Percentiles rank a stretch among this genome's conserved stretches.
These are phyloP conservation scores for Pyrenopolyporus hunteri DNA, from an alignment of 495 filamentous ascomycete genomes.

Conservation along the genomic window DNA sequence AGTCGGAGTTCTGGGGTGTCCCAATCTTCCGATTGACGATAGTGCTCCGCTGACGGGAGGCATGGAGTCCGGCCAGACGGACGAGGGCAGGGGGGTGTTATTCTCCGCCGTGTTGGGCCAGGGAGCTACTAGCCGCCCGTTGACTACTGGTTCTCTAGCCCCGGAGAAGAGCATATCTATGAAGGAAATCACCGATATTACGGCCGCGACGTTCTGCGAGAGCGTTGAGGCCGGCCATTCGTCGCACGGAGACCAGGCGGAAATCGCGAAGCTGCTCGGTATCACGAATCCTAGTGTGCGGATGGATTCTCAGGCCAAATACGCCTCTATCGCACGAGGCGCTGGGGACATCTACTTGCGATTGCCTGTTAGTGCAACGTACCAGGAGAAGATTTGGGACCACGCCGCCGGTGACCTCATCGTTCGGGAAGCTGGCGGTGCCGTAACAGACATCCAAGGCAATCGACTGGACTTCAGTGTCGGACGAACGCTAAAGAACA, in stretches of 20 bases:
- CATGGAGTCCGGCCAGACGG: slow-evolving; percentile 70
- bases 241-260: slow-evolving; percentile 80
- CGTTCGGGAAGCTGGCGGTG: slow-evolving; percentile 89
- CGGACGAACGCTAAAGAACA: slow-evolving; percentile 83
- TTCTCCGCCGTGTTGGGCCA: slow-evolving; percentile 78
- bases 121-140: slow-evolving; percentile 77
- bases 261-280: slow-evolving; percentile 81
- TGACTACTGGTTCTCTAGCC: slow-evolving; percentile 64
- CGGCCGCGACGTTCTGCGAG: slow-evolving; percentile 89
- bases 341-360: slow-evolving; percentile 94
- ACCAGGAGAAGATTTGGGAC: slow-evolving; percentile 99
- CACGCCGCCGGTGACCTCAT: slow-evolving; percentile 97
- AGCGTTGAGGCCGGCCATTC: slow-evolving; percentile 92
- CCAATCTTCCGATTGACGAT: slow-evolving; percentile 89
- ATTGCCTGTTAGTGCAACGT: slow-evolving; percentile 79
- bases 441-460: slow-evolving; percentile 86
- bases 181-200: slow-evolving; percentile 74
- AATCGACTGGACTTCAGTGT: slow-evolving; percentile 81
- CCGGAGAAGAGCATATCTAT: slow-evolving; percentile 72
- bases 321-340: slow-evolving; percentile 92
- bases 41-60: slow-evolving; percentile 66
- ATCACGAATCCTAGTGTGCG: slow-evolving; percentile 85
- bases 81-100: slow-evolving; percentile 76
- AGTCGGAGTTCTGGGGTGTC: slow-evolving; percentile 91
- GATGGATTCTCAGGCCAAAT: slow-evolving; percentile 98